These are phyloP conservation scores for Catenaria anguillulae DNA, from an alignment of 371 early-diverging fungal genomes.

Conservation along the genomic window DNA sequence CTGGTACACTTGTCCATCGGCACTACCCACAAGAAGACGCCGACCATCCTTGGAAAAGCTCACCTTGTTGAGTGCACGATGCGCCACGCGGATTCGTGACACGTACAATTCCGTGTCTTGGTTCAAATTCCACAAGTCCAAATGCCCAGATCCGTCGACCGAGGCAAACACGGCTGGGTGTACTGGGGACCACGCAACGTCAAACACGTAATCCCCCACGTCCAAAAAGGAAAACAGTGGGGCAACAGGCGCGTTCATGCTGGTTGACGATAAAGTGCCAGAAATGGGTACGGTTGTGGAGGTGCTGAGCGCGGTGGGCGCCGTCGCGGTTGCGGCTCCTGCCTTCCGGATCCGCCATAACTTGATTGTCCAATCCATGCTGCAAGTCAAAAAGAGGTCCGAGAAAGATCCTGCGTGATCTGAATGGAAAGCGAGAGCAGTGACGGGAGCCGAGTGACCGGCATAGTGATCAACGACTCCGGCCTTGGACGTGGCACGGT, in stretches of 20 bases:
- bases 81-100: conserved; percentile 7
- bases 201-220: conserved; percentile 86
- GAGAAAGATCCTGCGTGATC: conserved; percentile 65
- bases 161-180: conserved; percentile 87
- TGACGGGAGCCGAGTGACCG: conserved; percentile 79
- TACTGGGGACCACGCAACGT: conserved; percentile 87
- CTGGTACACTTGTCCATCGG: conserved; percentile 71
- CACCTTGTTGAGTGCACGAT: conserved; percentile 75
- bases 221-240: conserved; percentile 82
- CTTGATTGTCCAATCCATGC: conserved; percentile 91
- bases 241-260: background rate
- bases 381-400: conserved; percentile 75
- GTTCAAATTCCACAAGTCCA: conserved; percentile 85
- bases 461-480: conserved; percentile 64
- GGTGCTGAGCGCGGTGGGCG: background rate
- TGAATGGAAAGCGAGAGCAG: conserved; percentile 87
- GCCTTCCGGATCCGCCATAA: conserved; percentile 67
- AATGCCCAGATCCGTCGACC: conserved; percentile 76
- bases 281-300: background rate
- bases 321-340: background rate
- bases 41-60: conserved; percentile 81
- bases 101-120: conserved; percentile 55
- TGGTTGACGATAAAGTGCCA: no score
- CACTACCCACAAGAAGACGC: conserved; percentile 64
- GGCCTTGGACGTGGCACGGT: conserved; percentile 88